Base-by-base conservation (phyloP, 805 yeast species). In the Metschnikowia orientalis region DNA sequence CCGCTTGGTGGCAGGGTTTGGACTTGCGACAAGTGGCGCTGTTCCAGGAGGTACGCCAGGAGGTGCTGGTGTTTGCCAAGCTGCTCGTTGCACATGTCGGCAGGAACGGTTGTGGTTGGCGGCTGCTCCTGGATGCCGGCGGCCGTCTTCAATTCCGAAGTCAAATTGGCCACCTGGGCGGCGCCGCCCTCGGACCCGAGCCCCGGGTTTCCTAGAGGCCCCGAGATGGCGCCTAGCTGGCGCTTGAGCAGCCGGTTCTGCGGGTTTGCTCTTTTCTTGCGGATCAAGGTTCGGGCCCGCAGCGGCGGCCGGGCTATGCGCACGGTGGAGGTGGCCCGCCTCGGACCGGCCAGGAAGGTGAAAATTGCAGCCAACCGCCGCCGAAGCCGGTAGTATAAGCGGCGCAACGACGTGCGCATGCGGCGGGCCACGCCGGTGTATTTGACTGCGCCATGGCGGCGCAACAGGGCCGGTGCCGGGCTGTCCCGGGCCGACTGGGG, bases 121-220 rank as follows among this genome's bases (percentile, higher is more conserved):
- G 38, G 16, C 7, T 23, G 29, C 6, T 15, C 14, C 8, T 18
- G 19, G 3, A 31, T 38, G 8, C 49, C 47, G 2, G 50, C 50
- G 30, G 35, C 25, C 6, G 32, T 29, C 32, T 40, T 41, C 23
- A 45, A 35, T 14, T 41, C 45, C 12, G 26, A 30, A 3, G 48
- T 36, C 24, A 43, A 37, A 7, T 28, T 36, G 6, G 37, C 45
- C 16, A 43, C 53, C 13, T 21, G 22, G n/a, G 44, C 42, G 7
- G 61, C 64, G 2, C 63, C 64, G 3, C 53, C 54, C 16, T 35
- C 26, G 14, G 23, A 32, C 2, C 61, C 65, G 34, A 63, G 46
- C 2, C 37, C 23, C 1, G 67, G 66, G 38, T 62, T 63, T n/a
- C 43, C 53, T 2, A 44, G 23, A 1, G 69, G 67, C 1, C 56